Base-by-base conservation (phyloP, 495 filamentous ascomycete species). In the Niebla homalea region DNA sequence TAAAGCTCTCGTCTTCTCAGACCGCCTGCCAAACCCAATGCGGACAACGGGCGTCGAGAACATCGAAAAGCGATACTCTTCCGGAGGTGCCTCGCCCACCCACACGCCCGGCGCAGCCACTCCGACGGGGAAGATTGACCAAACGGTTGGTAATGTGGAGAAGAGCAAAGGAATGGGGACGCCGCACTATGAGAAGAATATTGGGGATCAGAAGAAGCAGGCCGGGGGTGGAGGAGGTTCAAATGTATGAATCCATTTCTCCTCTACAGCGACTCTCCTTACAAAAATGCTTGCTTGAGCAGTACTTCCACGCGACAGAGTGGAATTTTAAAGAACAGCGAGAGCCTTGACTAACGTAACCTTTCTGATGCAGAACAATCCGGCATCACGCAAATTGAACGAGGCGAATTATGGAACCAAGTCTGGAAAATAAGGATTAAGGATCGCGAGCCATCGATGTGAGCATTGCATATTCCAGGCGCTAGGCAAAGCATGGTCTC, bases 41-140 rank as follows among this genome's bases (percentile, higher is more conserved):
- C 39, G 44, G 11, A 60, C 61, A 5, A n/a, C 29, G 23, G 62
- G 52, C 10, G 59, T 63, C 5, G 4, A 53, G 36, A 64, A 65
- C 48, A 65, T 65, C 36, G 62, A 64, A 43, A 51, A 59, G 22
- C 55, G 55, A 15, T 65, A 56, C 22, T 57, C 55, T 11, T 38
- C 58, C 48, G 62, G 57, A 18, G 62, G 61, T 23, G 64, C 54
- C 47, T 44, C 52, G n/a, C 50, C 46, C 15, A 56, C 54, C 35
- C 60, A 64, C 36, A 51, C 51, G 22, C 62, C 63, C 1, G 64
- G 51, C 22, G 29, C 38, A 6, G 58, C 56, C 14, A 53, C 56
- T 8, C 45, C 46, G 53, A 49, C 35, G n/a, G 62, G 48, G 43
- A 41, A 49, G 16, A 44, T 8, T 29, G 56, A 64, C 21, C 43